Conservation (phyloP, 352 stramenopile genomes). For the Pythium apleroticum region DNA sequence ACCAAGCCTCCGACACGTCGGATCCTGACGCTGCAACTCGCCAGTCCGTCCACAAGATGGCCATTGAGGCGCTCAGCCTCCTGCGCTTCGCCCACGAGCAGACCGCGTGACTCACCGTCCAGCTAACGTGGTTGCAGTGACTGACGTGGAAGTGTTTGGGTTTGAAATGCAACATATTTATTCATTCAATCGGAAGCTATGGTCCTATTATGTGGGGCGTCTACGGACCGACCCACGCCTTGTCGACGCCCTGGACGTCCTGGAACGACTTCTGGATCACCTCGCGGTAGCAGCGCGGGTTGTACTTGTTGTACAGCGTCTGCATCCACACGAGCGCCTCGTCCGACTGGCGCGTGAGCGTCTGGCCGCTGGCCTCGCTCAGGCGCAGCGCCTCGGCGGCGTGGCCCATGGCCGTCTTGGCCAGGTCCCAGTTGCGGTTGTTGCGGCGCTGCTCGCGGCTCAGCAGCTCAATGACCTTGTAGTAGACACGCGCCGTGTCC, state of each 20-base stretch:
- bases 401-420: conserved; percentile 42
- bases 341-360: conserved; percentile 44
- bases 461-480: conserved; percentile 59
- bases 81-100: conserved; percentile 9
- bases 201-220: no score
- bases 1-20: not conserved
- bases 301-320: conserved; percentile 41
- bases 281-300: conserved; percentile 57
- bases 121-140: no score
- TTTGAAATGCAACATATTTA: conserved; percentile 9
- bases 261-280: conserved; percentile 49
- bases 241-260: conserved; percentile 33
- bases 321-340: conserved; percentile 46
- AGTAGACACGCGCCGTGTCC: conserved; percentile 33
- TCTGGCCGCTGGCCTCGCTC: conserved; percentile 40
- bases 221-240: conserved; percentile 27
- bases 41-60: conserved; percentile 6
- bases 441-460: conserved; percentile 42
- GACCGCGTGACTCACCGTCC: conserved; percentile 1
- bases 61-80: conserved; percentile 11
- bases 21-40: not conserved
- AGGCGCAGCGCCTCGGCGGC: conserved; percentile 42
- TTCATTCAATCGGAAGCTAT: no score
- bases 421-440: conserved; percentile 47
- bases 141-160: not conserved